Base-by-base conservation (phyloP, 2,329 filamentous ascomycete species). In the Fusarium stilboides region DNA sequence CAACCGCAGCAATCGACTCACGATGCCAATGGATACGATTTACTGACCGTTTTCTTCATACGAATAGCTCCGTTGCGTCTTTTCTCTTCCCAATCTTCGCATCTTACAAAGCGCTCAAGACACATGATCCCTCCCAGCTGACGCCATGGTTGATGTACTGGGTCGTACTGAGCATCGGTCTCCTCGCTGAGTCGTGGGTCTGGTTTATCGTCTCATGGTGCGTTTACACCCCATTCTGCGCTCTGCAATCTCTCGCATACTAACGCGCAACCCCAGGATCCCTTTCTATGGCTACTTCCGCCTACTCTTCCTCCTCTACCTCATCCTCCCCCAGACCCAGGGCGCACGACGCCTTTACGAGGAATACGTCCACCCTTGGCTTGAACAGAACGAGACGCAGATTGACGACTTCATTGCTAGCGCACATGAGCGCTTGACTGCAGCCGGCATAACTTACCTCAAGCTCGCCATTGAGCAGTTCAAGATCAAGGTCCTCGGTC, bases 131-230 rank as follows among this genome's bases (percentile, higher is more conserved):
- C 3, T 91, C 93, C 37, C 90, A 97, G 77, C 87, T 98, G 63
- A 93, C 93, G 69, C 95, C 95, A 90, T 99, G 96, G 96, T 88
- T 98, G 71, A 98, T 98, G 92, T 99, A 98, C 87, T 99, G 95
- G 92, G 94, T 97, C 64, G 94, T 97, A 24, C 88, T 98, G 70
- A 92, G 93, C 65, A 91, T 93, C 78, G 89, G 91, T 74, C 86
- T 94, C 58, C 88, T 96, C 65, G 88, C 90, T 80, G 96, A 98
- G 83, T 94, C 92, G 46, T 97, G 94, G 88, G 90, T 92, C 58
- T 89, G 91, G 75, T 97, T 95, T 82, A 90, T 98, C 76, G 87
- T 98, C 46, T 87, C 87, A 78, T 98, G 94, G 91, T 60, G 31
- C 19, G 40, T 53, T 19, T 33, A 33, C 22, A 17, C 5, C 17